These are phyloP conservation scores for Penicillium samsonianum DNA, from an alignment of 495 filamentous ascomycete genomes.

Conservation along the genomic window DNA sequence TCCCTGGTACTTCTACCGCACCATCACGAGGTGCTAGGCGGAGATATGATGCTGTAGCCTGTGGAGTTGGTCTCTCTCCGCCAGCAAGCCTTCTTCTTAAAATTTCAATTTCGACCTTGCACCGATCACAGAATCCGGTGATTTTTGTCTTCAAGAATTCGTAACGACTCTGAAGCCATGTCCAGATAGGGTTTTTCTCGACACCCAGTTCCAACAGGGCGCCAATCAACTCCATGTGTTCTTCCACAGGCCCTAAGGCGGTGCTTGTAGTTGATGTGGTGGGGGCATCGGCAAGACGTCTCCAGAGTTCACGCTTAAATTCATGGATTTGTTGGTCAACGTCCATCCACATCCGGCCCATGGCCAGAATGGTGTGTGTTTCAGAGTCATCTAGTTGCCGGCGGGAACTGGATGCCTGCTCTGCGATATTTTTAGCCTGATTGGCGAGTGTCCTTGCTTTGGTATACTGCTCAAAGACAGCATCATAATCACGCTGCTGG, in stretches of 20 bases:
- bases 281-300: constrained; percentile 63
- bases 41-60: constrained; percentile 70
- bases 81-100: constrained; percentile 76
- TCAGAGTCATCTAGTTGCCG: constrained; percentile 67
- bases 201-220: constrained; percentile 89
- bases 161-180: constrained; percentile 87
- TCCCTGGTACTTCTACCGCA: constrained; percentile 51
- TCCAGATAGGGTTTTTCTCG: constrained; percentile 92
- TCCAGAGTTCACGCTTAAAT: constrained; percentile 90
- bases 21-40: constrained; percentile 66
- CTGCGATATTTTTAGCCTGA: constrained; percentile 64
- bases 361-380: constrained; percentile 79
- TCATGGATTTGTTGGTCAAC: constrained; percentile 77
- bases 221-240: constrained; percentile 86
- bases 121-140: constrained; percentile 71
- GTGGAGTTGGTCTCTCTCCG: constrained; percentile 66
- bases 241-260: constrained; percentile 58
- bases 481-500: constrained; percentile 85
- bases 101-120: constrained; percentile 89
- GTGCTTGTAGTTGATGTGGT: constrained; percentile 45
- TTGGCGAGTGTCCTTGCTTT: constrained; percentile 74
- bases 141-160: constrained; percentile 87
- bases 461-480: constrained; percentile 80
- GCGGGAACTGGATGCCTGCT: constrained; percentile 48
- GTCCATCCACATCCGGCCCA: constrained; percentile 92